A percentile compares a stretch with the other conserved stretches of the same genome.
Evolutionary conservation across 164 flowering plant species (phyloP).

Genomic region (Annona squamosa): DNA sequence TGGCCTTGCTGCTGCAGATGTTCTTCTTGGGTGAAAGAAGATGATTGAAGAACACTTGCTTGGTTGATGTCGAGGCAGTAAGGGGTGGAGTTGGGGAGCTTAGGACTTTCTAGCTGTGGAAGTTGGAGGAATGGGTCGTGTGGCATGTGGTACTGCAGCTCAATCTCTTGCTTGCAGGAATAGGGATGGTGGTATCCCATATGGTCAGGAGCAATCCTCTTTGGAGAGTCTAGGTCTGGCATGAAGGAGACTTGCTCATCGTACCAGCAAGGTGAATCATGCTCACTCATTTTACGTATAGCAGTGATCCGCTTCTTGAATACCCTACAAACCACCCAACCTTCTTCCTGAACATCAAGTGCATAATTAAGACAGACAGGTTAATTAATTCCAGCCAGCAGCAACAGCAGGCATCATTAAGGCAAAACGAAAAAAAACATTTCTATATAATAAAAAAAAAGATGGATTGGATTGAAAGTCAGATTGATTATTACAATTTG

Average conservation of each 20-base stretch:
- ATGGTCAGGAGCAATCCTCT: conserved; percentile 24
- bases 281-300: conserved; percentile 45
- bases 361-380: neutral
- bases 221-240: conserved; percentile 64
- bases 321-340: conserved; percentile 94
- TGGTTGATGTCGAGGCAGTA: conserved; percentile 30
- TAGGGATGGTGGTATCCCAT: conserved; percentile 27
- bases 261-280: conserved; percentile 71
- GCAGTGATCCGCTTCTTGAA: conserved; percentile 77
- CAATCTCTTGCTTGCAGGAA: conserved; percentile 72
- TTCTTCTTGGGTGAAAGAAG: conserved; percentile 42
- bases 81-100: conserved; percentile 36
- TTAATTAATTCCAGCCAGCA: neutral
- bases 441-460: neutral
- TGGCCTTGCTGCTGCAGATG: conserved; percentile 26
- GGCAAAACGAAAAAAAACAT: neutral
- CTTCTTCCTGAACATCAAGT: conserved; percentile 55
- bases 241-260: conserved; percentile 82
- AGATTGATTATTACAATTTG: no score
- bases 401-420: neutral
- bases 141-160: conserved; percentile 41
- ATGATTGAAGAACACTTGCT: conserved; percentile 32
- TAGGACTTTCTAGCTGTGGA: conserved; percentile 82
- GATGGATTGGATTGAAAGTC: neutral
- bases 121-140: conserved; percentile 60